A percentile compares a stretch with the other conserved stretches of the same genome.
phyloP scores from a whole-genome alignment of 1,139 yeast genomes.

The Pichia kudriavzevii region DNA sequence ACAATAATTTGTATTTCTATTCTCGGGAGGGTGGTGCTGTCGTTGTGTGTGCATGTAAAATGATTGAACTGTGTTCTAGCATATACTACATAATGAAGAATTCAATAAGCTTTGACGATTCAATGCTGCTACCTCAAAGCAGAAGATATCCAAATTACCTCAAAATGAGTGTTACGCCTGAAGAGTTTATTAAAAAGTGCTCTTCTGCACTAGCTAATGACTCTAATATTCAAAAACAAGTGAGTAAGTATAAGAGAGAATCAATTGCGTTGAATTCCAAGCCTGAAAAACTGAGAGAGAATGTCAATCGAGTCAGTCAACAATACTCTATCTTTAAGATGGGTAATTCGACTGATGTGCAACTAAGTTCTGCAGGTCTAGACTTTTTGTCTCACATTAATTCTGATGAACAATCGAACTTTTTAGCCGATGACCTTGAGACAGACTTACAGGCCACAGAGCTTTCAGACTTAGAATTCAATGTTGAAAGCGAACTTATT shows the following conservation, averaged over 20 bases:
- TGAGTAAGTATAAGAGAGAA: slow-evolving; percentile 15
- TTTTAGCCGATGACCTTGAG: slow-evolving; percentile 21
- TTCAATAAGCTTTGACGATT: slow-evolving; percentile 49
- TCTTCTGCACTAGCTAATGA: slow-evolving; percentile 53
- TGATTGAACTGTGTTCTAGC: slow-evolving; percentile 51
- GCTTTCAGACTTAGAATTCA: slow-evolving; percentile 14
- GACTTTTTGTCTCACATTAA: slow-evolving; percentile 34
- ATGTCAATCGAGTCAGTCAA: slow-evolving; percentile 21
- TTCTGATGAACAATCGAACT: slow-evolving; percentile 21
- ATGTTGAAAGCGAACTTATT: slow-evolving; percentile 38
- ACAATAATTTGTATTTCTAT: slow-evolving; percentile 38
- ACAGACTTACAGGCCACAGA: slow-evolving; percentile 3
- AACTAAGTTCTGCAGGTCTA: slow-evolving; percentile 53
- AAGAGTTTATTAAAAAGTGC: slow-evolving; percentile 53
- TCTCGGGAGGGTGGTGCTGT: slow-evolving; percentile 63
- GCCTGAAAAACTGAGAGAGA: not conserved
- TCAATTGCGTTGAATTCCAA: too few relatives aligned
- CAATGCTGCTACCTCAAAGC: slow-evolving; percentile 58
- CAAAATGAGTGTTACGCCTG: slow-evolving; percentile 50
- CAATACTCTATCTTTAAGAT: slow-evolving; percentile 58
- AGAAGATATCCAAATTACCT: slow-evolving; percentile 70
- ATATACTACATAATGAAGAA: slow-evolving; percentile 31
- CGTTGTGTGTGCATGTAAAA: slow-evolving; percentile 52
- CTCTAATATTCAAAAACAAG: slow-evolving; percentile 28
- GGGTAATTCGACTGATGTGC: slow-evolving; percentile 46